Conservation (phyloP, 2,329 filamentous ascomycete genomes). For the Lasiodiplodia gonubiensis region DNA sequence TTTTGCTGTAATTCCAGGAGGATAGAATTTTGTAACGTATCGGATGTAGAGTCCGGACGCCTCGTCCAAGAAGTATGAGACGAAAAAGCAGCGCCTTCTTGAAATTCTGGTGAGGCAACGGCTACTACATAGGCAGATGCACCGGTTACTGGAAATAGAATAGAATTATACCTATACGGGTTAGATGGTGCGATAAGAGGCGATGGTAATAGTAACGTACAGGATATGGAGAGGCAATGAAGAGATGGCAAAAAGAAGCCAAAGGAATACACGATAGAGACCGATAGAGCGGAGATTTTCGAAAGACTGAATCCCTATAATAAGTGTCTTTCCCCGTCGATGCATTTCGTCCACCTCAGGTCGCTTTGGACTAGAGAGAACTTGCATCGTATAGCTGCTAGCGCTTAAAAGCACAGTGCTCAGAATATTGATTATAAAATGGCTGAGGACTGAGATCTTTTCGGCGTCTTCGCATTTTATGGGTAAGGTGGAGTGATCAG, state of each 20-base stretch:
- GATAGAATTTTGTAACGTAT: too few species aligned
- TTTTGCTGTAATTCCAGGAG: not conserved
- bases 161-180: not conserved
- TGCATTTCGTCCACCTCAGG: conserved; percentile 56
- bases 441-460: conserved; percentile 33
- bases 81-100: not conserved
- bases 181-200: not conserved
- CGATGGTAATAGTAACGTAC: not conserved
- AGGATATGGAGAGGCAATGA: not conserved
- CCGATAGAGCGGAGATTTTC: not conserved
- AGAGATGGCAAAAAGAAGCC: not conserved
- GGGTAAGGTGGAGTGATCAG: not conserved
- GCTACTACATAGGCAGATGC: not conserved
- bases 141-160: not conserved
- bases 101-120: not conserved
- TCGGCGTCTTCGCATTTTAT: not conserved
- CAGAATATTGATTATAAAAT: conserved; percentile 55
- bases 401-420: conserved; percentile 51
- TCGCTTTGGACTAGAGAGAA: conserved; percentile 56
- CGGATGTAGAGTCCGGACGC: too few species aligned
- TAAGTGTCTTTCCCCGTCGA: conserved; percentile 30
- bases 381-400: conserved; percentile 58
- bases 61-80: too few species aligned
- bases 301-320: not conserved
- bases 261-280: not conserved